Conservation (phyloP, 306 rosid genomes). For the Gillenia trifoliata region DNA sequence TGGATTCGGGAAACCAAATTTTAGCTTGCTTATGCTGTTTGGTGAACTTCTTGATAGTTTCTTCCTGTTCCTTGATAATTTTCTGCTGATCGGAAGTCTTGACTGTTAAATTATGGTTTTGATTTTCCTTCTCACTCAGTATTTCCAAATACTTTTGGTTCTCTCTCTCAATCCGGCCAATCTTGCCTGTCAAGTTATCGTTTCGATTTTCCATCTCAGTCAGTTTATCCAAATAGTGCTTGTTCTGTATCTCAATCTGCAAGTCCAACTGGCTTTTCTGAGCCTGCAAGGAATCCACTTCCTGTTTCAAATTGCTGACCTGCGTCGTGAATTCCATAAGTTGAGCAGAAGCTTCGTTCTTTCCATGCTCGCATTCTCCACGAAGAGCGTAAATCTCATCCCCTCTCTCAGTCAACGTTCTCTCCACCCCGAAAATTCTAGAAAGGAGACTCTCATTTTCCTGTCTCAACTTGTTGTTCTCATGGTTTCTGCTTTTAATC, state of each 20-base stretch:
- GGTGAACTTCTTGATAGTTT: constrained; percentile 17
- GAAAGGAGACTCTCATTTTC: constrained; percentile 6
- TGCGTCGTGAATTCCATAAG: constrained; percentile 21
- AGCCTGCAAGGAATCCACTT: constrained; percentile 33
- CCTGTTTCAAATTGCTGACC: constrained; percentile 28
- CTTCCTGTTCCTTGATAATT: constrained; percentile 30
- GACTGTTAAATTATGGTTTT: constrained; percentile 10
- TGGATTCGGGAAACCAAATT: constrained; percentile 16
- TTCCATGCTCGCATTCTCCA: constrained; percentile 10
- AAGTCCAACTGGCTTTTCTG: constrained; percentile 44
- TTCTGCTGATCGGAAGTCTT: constrained; percentile 44
- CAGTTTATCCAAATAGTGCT: constrained; percentile 29
- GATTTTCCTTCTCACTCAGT: constrained; percentile 5
- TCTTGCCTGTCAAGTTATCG: background rate
- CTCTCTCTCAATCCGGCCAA: background rate
- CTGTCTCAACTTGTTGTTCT: constrained; percentile 14
- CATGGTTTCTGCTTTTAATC: constrained; percentile 14
- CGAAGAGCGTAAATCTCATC: constrained; percentile 23
- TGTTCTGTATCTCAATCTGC: constrained; percentile 29
- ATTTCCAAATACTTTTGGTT: background rate
- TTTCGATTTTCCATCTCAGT: constrained; percentile 24
- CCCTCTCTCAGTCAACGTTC: constrained; percentile 27
- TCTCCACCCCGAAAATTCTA: constrained; percentile 7
- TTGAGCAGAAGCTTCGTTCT: constrained; percentile 35
- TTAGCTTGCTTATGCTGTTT: constrained; percentile 19